phyloP scores from a whole-genome alignment of 148 eudicot genomes.

The Dianthus caryophyllus region DNA sequence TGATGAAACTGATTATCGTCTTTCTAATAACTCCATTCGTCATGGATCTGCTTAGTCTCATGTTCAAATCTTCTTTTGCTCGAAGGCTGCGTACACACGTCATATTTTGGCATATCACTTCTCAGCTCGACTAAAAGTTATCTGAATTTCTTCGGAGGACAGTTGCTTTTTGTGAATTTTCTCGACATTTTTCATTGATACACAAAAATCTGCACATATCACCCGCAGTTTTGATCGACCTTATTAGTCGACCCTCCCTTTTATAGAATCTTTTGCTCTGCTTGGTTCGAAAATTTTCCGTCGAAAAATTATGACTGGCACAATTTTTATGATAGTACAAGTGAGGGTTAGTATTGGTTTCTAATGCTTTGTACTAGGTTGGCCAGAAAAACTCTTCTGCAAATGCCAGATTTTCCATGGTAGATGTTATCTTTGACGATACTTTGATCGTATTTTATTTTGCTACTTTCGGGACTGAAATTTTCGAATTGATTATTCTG shows the following conservation, averaged over 20 bases:
- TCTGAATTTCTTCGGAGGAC: background rate
- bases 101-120: background rate
- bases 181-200: background rate
- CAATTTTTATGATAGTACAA: constrained; percentile 18
- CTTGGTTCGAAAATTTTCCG: too few relatives aligned
- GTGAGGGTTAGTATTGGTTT: constrained; percentile 6
- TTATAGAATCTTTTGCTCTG: too few relatives aligned
- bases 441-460: background rate
- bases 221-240: constrained; percentile 18
- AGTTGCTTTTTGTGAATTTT: background rate
- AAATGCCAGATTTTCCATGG: constrained; percentile 2
- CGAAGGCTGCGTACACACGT: constrained; percentile 29
- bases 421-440: background rate
- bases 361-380: constrained; percentile 10
- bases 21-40: constrained; percentile 26
- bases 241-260: too few relatives aligned
- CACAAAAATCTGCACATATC: constrained; percentile 27
- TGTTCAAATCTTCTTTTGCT: constrained; percentile 45
- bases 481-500: too few relatives aligned
- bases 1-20: constrained; percentile 54
- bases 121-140: background rate
- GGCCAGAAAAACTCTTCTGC: constrained; percentile 8
- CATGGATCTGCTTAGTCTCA: constrained; percentile 27
- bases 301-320: too few relatives aligned
- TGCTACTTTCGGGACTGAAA: background rate